These are phyloP conservation scores for Parasitella parasitica DNA, from an alignment of 371 early-diverging fungal species.

Conservation along the genomic window DNA sequence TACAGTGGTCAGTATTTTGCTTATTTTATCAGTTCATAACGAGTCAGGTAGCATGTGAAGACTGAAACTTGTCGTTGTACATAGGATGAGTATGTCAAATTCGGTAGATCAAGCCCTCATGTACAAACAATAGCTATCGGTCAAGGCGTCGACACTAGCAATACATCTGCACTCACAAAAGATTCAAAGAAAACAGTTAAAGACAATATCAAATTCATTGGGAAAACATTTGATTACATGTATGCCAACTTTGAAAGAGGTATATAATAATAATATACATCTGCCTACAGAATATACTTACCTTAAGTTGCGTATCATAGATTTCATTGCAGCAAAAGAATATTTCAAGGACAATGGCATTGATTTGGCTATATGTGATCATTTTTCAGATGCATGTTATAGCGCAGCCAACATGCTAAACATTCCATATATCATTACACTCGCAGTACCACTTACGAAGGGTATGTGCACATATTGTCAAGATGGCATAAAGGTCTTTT, in stretches of 20 bases:
- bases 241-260: background rate
- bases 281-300: too few species aligned
- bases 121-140: slow-evolving; percentile 1
- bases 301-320: background rate
- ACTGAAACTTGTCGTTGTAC: too few species aligned
- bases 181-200: background rate
- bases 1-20: background rate
- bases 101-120: background rate
- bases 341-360: background rate
- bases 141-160: background rate
- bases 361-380: slow-evolving; percentile 10
- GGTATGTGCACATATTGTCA: slow-evolving; percentile 11
- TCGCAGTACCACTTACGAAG: background rate
- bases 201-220: background rate
- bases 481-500: too few species aligned
- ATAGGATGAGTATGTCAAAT: background rate
- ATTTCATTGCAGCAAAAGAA: background rate
- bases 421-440: slow-evolving; percentile 1
- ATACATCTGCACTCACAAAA: background rate
- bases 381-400: slow-evolving; percentile 7
- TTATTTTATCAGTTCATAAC: too few species aligned
- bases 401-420: background rate
- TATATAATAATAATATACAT: background rate
- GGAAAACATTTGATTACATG: background rate
- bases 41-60: too few species aligned